Evolutionary conservation across 129 eudicot species (phyloP).

Genomic region (Centella asiatica): DNA sequence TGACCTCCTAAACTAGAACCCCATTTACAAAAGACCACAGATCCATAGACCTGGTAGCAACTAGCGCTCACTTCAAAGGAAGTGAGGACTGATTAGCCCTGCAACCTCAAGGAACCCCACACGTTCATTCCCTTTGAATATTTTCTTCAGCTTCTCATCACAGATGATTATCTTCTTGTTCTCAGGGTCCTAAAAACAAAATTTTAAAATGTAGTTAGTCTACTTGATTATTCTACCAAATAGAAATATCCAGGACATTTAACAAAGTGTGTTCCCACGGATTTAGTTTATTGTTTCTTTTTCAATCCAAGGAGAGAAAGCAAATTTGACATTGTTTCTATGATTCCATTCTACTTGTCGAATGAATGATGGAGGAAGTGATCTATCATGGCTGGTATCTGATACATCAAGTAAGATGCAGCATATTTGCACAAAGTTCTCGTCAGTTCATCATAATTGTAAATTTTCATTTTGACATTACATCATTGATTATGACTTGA

Average conservation of each 20-base stretch:
- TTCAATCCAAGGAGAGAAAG: too few species aligned
- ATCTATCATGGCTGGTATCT: too few species aligned
- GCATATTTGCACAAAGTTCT: too few species aligned
- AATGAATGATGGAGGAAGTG: too few species aligned
- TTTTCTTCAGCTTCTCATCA: constrained; percentile 78
- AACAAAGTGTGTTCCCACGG: too few species aligned
- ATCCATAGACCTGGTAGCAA: neutral
- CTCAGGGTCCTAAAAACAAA: constrained; percentile 47
- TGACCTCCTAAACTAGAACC: constrained; percentile 11
- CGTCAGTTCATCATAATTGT: too few species aligned
- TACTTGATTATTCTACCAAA: neutral
- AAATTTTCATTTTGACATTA: too few species aligned
- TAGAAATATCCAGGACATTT: neutral
- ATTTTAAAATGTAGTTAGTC: neutral
- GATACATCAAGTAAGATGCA: too few species aligned
- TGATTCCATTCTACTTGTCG: too few species aligned
- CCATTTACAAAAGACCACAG: constrained; percentile 22
- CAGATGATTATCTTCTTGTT: constrained; percentile 70
- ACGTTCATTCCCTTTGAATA: constrained; percentile 58
- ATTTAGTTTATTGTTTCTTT: too few species aligned
- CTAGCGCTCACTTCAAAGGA: constrained; percentile 28
- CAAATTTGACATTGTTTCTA: too few species aligned
- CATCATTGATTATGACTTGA: too few species aligned
- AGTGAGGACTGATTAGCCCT: constrained; percentile 76
- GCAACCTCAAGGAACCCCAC: constrained; percentile 92